phyloP scores from a whole-genome alignment of 2,329 filamentous ascomycete genomes.

The Alternaria dauci region DNA sequence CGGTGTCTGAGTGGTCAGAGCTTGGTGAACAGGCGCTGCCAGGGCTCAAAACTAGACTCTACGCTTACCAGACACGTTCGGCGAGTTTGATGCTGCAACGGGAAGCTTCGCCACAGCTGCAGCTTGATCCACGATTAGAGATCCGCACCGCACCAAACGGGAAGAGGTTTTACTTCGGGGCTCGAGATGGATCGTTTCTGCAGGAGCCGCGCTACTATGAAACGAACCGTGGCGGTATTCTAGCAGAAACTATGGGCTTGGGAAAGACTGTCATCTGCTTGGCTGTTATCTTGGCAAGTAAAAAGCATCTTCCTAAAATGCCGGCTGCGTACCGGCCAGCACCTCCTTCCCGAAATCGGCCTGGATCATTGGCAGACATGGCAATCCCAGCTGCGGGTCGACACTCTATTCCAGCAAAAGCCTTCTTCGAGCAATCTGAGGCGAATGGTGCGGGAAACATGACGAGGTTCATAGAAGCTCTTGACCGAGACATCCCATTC shows the following conservation, averaged over 20 bases:
- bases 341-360: conserved; percentile 54
- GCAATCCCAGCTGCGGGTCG: conserved; percentile 73
- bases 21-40: conserved; percentile 49
- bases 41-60: conserved; percentile 71
- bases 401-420: conserved; percentile 74
- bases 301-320: conserved; percentile 70
- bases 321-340: conserved; percentile 67
- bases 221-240: conserved; percentile 75
- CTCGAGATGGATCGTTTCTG: conserved; percentile 68
- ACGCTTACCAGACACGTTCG: conserved; percentile 81
- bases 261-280: conserved; percentile 92
- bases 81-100: conserved; percentile 85
- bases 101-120: conserved; percentile 70
- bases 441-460: conserved; percentile 48
- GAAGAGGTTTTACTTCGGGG: conserved; percentile 73
- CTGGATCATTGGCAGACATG: conserved; percentile 77
- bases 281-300: conserved; percentile 74
- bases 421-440: conserved; percentile 65
- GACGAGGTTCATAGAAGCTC: conserved; percentile 28
- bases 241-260: conserved; percentile 78
- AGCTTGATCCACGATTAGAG: conserved; percentile 78
- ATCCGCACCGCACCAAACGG: conserved; percentile 68
- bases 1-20: conserved; percentile 42
- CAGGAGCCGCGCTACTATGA: conserved; percentile 77
- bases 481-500: conserved; percentile 49